phyloP scores from a whole-genome alignment of 2,329 filamentous ascomycete species.

The Paraconiothyrium sp. region DNA sequence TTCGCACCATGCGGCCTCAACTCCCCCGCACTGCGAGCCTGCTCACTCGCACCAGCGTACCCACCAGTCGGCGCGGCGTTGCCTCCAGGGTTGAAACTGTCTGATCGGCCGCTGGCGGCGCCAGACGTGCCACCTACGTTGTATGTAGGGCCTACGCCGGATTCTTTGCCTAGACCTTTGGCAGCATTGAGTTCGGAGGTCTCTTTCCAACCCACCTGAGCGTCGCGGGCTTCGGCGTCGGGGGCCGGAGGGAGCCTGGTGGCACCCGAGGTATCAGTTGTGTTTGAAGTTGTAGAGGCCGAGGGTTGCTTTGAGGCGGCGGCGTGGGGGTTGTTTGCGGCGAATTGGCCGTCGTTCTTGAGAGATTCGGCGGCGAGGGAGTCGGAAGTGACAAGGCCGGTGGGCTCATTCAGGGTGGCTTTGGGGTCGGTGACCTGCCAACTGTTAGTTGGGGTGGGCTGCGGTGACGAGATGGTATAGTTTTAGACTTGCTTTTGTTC shows the following conservation, averaged over 20 bases:
- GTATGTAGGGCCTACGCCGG: constrained; percentile 49
- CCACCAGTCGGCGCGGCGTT: constrained; percentile 51
- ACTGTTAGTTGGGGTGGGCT: background rate
- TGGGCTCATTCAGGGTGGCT: constrained; percentile 63
- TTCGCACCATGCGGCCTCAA: constrained; percentile 62
- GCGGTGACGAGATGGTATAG: background rate
- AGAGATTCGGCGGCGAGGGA: constrained; percentile 81
- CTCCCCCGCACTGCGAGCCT: constrained; percentile 37
- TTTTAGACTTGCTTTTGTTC: constrained; percentile 2
- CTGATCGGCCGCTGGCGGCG: constrained; percentile 47
- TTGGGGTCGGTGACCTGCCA: constrained; percentile 60
- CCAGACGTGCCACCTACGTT: constrained; percentile 15
- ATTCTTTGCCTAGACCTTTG: constrained; percentile 47
- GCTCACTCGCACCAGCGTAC: constrained; percentile 44
- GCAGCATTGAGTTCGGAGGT: constrained; percentile 53
- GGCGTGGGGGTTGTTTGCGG: constrained; percentile 65
- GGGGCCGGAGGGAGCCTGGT: constrained; percentile 60
- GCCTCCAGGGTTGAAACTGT: constrained; percentile 46
- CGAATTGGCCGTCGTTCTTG: constrained; percentile 67
- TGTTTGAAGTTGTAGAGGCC: constrained; percentile 65
- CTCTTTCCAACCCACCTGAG: constrained; percentile 51
- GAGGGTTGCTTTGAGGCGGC: constrained; percentile 61
- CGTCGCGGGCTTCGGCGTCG: constrained; percentile 57
- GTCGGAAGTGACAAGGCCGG: constrained; percentile 71
- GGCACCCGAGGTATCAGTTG: constrained; percentile 64